Percentiles rank a stretch among this genome's conserved stretches.
These are phyloP conservation scores for Mucor velutinosus DNA, from an alignment of 371 early-diverging fungal species.

Conservation along the genomic window DNA sequence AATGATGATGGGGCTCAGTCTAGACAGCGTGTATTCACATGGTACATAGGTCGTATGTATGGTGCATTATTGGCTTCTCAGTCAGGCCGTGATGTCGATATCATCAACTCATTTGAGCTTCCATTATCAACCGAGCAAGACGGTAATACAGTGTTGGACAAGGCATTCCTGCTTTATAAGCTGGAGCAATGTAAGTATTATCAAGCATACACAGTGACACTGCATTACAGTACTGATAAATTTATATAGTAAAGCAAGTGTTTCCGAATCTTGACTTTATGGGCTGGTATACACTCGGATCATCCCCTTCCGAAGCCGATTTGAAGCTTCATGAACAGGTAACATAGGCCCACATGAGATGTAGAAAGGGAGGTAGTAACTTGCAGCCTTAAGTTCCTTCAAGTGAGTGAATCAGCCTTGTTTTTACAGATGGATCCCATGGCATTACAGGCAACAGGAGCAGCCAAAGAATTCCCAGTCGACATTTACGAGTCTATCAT, in stretches of 20 bases:
- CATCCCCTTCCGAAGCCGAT: conserved; percentile 61
- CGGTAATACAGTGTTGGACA: conserved; percentile 52
- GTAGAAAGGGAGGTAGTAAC: background rate
- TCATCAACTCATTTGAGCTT: conserved; percentile 83
- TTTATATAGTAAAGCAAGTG: conserved; percentile 74
- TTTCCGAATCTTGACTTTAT: conserved; percentile 83
- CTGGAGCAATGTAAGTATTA: conserved; percentile 72
- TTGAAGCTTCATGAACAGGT: conserved; percentile 78
- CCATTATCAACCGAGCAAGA: conserved; percentile 48
- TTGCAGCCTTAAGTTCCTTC: conserved; percentile 53
- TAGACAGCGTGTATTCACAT: background rate
- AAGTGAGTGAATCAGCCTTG: conserved; percentile 76
- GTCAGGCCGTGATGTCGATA: conserved; percentile 80
- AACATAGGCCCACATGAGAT: conserved; percentile 2
- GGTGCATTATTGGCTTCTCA: conserved; percentile 87
- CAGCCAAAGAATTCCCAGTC: conserved; percentile 70
- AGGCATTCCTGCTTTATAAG: conserved; percentile 66
- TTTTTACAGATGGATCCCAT: conserved; percentile 78
- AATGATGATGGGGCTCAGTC: background rate
- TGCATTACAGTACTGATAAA: background rate
- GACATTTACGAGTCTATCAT: conserved; percentile 79
- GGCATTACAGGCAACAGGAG: conserved; percentile 32
- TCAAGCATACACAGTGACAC: background rate
- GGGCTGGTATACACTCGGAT: conserved; percentile 85
- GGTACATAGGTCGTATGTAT: conserved; percentile 52